Evolutionary conservation across 1,284 basidiomycete species (phyloP), one percentile per base, ranked within the genome.

Genomic region (Sporisorium sorghi): DNA sequence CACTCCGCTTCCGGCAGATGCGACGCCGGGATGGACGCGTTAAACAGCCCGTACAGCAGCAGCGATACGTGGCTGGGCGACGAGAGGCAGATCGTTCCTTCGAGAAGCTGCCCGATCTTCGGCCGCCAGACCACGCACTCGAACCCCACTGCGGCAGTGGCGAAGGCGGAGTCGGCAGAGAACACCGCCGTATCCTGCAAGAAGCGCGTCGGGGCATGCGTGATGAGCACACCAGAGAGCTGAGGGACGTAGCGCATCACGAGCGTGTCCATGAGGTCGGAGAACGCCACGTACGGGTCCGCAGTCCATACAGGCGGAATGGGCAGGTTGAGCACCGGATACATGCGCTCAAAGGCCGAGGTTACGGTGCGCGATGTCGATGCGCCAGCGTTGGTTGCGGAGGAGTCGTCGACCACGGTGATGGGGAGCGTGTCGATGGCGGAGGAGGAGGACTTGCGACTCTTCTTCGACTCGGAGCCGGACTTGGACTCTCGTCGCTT

Each of bases 31-130:
- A 99, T 97, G 9, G 94, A 95, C 15, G 94, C 93, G 85, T 99
- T 99, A 88, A 99, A 99, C 8, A 93, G 96, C 58, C 91, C 91
- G 80, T 97, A 93, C 5, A 97, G 88, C 55, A 99, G 91, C 12
- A 99, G 87, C 0, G 94, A 94, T 58, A 99, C 88, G 81, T 98
- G 96, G 66, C 96, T 94, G 0, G 96, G 94, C 1, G 94, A 97
- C 64, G 90, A 94, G 23, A 98, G 88, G 69, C 90, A 95, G 66
- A 98, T 90, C 65, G 90, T 91, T 7, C 94, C 96, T 60, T 89
- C 93, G 26, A 97, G 88, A 81, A 89, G 89, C 89, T 92, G 92
- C 37, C 93, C 93, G 33, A 97, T 87, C 60, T 88, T 88, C 0
- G 96, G 96, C 58, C 91, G 90, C 95, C 96, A 99, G 1, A 97